Evolutionary conservation across 495 filamentous ascomycete species (phyloP).

Genomic region (Barbatosphaeria neglecta): DNA sequence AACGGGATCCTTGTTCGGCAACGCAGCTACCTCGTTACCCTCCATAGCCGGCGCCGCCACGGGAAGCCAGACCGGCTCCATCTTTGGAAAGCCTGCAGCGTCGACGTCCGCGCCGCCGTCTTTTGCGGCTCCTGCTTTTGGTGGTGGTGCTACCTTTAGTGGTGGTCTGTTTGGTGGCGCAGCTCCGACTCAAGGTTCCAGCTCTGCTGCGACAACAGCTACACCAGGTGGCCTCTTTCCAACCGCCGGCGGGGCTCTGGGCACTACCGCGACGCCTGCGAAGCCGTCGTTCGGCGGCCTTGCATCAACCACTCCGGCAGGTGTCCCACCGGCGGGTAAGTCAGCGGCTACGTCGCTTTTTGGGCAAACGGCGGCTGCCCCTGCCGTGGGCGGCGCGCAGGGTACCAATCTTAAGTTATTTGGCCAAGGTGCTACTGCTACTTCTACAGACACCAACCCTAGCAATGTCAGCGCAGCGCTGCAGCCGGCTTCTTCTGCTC

Average conservation of each 20-base stretch:
- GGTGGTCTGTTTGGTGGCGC: constrained; percentile 14
- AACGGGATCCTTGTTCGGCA: constrained; percentile 8
- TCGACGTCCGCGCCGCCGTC: neutral
- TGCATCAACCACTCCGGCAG: constrained; percentile 20
- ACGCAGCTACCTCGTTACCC: constrained; percentile 4
- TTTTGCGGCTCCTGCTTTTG: neutral
- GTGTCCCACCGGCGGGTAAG: constrained; percentile 17
- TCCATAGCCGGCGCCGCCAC: neutral
- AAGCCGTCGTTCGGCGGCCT: constrained; percentile 14
- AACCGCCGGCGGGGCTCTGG: constrained; percentile 4
- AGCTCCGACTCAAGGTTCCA: constrained; percentile 5
- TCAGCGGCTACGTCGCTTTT: constrained; percentile 4
- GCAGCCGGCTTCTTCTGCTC: neutral
- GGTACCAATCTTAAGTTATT: too few species aligned
- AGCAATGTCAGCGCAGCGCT: neutral
- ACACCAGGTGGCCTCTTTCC: constrained; percentile 8
- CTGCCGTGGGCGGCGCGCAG: neutral
- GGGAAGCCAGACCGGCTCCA: neutral
- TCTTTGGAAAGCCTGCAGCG: neutral
- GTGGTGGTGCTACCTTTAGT: constrained; percentile 2
- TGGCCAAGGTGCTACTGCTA: too few species aligned
- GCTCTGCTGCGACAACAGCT: constrained; percentile 3
- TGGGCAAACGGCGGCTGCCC: constrained; percentile 2
- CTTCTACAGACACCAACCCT: too few species aligned
- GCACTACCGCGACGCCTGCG: constrained; percentile 11